These are phyloP conservation scores for Allantophomopsis lycopodina DNA, from an alignment of 2,329 filamentous ascomycete species.

Conservation along the genomic window DNA sequence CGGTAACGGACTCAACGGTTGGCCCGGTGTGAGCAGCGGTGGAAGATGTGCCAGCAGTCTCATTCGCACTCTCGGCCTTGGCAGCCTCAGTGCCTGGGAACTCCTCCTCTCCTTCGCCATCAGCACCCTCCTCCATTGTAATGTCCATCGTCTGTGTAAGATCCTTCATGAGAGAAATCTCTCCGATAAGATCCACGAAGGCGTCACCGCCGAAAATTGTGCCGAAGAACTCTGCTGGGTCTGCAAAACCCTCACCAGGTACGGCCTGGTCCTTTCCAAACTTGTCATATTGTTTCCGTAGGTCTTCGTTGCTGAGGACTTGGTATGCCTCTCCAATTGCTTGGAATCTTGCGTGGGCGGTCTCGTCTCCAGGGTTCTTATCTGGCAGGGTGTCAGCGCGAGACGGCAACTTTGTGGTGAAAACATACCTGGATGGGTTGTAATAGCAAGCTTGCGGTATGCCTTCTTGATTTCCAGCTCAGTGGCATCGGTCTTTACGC, in stretches of 20 bases:
- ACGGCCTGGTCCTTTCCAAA: constrained; percentile 91
- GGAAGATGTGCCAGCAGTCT: constrained; percentile 15
- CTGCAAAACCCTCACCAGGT: constrained; percentile 83
- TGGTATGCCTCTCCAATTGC: constrained; percentile 63
- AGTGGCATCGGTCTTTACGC: constrained; percentile 71
- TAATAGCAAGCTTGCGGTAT: constrained; percentile 87
- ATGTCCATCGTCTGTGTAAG: constrained; percentile 98
- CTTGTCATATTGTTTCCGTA: constrained; percentile 90
- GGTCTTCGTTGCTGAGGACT: constrained; percentile 75
- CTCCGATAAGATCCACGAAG: constrained; percentile 91
- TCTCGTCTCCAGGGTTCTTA: constrained; percentile 95
- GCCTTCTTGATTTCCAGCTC: constrained; percentile 96
- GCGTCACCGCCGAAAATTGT: constrained; percentile 97
- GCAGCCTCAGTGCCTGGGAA: constrained; percentile 43
- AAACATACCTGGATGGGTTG: constrained; percentile 47
- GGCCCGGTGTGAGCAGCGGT: constrained; percentile 4
- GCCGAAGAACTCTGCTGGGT: constrained; percentile 94
- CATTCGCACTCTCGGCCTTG: constrained; percentile 35
- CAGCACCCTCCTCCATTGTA: constrained; percentile 55
- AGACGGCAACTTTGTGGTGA: neutral
- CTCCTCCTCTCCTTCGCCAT: constrained; percentile 46
- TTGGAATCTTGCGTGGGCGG: constrained; percentile 89
- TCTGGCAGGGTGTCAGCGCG: constrained; percentile 34
- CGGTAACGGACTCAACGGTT: constrained; percentile 4
- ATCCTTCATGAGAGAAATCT: constrained; percentile 98